phyloP scores from a whole-genome alignment of 768 basidiomycete genomes.

The Pholiota microspora region DNA sequence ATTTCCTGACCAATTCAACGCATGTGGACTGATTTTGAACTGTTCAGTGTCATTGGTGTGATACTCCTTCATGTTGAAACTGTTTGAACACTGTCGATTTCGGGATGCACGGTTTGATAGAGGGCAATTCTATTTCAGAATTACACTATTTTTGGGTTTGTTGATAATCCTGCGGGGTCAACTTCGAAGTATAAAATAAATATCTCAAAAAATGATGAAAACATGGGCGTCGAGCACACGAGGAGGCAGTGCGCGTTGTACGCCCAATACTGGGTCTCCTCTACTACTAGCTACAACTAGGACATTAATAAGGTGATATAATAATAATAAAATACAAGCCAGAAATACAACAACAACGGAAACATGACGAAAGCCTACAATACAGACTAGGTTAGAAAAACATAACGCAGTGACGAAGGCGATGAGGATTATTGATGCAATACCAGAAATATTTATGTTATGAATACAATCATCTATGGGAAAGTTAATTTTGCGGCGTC shows the following conservation, averaged over 20 bases:
- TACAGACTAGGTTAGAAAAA: slow-evolving; percentile 3
- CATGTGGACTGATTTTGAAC: not conserved
- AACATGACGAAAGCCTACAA: slow-evolving; percentile 1
- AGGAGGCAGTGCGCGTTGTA: no score
- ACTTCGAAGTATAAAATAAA: not conserved
- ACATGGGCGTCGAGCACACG: not conserved
- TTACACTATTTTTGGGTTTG: not conserved
- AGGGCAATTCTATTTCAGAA: not conserved
- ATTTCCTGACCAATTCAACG: not conserved
- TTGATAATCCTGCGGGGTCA: not conserved
- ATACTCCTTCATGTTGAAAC: not conserved
- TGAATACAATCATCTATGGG: not conserved
- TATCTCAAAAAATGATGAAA: not conserved
- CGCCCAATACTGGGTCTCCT: not conserved
- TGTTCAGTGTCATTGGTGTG: not conserved
- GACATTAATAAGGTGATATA: not conserved
- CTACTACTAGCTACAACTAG: not conserved
- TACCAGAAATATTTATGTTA: not conserved
- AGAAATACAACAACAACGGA: slow-evolving; percentile 3
- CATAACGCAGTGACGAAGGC: not conserved
- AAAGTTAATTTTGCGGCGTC: not conserved
- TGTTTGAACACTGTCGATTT: not conserved
- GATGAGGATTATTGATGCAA: not conserved
- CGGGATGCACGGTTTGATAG: not conserved
- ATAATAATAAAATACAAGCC: not conserved